Conservation (phyloP, 371 early-diverging fungal genomes). For the Zancudomyces culisetae region DNA sequence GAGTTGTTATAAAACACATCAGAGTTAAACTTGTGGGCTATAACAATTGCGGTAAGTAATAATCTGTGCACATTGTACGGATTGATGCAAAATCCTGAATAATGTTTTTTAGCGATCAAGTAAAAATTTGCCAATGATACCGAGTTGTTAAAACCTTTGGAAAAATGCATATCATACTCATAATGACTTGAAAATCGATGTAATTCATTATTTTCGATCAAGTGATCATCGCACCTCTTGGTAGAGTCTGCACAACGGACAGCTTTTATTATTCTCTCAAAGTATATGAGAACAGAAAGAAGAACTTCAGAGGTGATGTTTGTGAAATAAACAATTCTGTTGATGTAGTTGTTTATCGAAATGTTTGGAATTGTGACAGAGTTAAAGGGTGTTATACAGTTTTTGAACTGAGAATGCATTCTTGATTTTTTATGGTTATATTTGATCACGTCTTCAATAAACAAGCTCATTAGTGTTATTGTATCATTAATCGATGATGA, state of each 20-base stretch:
- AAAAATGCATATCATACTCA: no score
- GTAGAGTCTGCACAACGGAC: neutral
- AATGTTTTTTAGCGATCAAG: neutral
- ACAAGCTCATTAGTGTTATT: neutral
- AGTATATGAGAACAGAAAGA: slow-evolving; percentile 55
- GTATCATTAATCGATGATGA: neutral
- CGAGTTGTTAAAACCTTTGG: slow-evolving; percentile 3
- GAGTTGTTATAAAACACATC: slow-evolving; percentile 67
- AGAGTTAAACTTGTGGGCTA: slow-evolving; percentile 65
- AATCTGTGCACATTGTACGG: slow-evolving; percentile 66
- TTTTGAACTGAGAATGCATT: neutral
- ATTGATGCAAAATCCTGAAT: slow-evolving; percentile 28
- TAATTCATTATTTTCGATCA: slow-evolving; percentile 9
- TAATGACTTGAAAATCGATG: slow-evolving; percentile 4
- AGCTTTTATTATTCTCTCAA: slow-evolving; percentile 53
- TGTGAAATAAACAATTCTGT: neutral
- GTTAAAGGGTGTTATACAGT: neutral
- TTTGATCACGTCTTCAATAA: neutral
- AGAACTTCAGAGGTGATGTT: slow-evolving; percentile 28
- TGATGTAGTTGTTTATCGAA: neutral
- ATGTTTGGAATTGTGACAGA: neutral
- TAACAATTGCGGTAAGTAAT: slow-evolving; percentile 54
- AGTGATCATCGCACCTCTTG: neutral
- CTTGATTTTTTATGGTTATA: neutral
- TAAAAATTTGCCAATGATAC: neutral